phyloP scores from a whole-genome alignment of 495 filamentous ascomycete species.

The Penicillium pulvis region DNA sequence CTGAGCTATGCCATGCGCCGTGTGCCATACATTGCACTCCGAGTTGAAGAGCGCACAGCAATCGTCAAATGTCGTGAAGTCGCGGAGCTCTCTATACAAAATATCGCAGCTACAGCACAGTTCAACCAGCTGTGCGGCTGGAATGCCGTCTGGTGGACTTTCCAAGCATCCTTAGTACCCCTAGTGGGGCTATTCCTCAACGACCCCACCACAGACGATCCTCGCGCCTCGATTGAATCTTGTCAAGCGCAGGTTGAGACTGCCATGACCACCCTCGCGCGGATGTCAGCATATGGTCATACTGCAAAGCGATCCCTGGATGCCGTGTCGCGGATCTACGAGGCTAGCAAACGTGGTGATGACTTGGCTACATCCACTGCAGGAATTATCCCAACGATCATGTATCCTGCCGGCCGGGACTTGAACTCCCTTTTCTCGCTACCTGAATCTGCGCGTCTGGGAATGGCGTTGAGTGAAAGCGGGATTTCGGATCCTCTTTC shows the following conservation, averaged over 20 bases:
- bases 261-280: slow-evolving; percentile 67
- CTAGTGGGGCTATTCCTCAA: slow-evolving; percentile 72
- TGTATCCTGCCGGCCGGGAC: slow-evolving; percentile 28
- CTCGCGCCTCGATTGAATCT: slow-evolving; percentile 52
- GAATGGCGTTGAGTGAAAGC: slow-evolving; percentile 25
- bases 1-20: slow-evolving; percentile 71
- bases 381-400: slow-evolving; percentile 1
- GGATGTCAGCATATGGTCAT: slow-evolving; percentile 69
- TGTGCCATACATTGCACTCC: slow-evolving; percentile 56
- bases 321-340: slow-evolving; percentile 69
- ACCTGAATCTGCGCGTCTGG: slow-evolving; percentile 22
- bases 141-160: slow-evolving; percentile 83
- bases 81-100: slow-evolving; percentile 68
- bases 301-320: slow-evolving; percentile 70
- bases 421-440: slow-evolving; percentile 20
- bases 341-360: slow-evolving; percentile 52
- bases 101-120: slow-evolving; percentile 66
- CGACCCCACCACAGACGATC: slow-evolving; percentile 54
- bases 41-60: slow-evolving; percentile 67
- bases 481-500: slow-evolving; percentile 32
- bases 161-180: slow-evolving; percentile 78
- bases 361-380: slow-evolving; percentile 14
- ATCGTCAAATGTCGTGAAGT: slow-evolving; percentile 70
- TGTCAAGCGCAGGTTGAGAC: slow-evolving; percentile 63
- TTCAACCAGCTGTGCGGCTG: slow-evolving; percentile 77